Conservation (phyloP, 1,139 yeast species). For the Blastobotrys aristatus region DNA sequence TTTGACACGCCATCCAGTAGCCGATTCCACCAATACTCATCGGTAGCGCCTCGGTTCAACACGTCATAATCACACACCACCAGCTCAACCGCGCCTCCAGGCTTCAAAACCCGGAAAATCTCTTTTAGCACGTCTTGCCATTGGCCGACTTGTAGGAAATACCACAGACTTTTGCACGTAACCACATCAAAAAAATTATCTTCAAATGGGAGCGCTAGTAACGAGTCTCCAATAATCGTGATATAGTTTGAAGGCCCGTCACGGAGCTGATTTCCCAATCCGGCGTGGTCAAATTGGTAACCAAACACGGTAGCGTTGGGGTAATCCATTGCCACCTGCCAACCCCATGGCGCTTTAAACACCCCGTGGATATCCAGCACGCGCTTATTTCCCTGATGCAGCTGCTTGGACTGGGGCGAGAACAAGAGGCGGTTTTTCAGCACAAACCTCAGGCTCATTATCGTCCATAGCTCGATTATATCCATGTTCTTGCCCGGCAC, state of each 20-base stretch:
- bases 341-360: conserved; percentile 36
- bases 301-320: conserved; percentile 35
- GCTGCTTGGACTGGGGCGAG: conserved; percentile 17
- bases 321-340: conserved; percentile 39
- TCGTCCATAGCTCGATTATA: conserved; percentile 33
- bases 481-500: conserved; percentile 18
- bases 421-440: conserved; percentile 23
- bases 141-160: conserved; percentile 28
- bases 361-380: conserved; percentile 34
- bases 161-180: conserved; percentile 35
- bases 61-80: conserved; percentile 31
- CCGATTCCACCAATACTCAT: conserved; percentile 27
- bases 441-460: conserved; percentile 31
- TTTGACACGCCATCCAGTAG: conserved; percentile 26
- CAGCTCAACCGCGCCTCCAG: conserved; percentile 39
- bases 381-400: conserved; percentile 3
- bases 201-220: conserved; percentile 34
- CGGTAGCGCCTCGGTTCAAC: conserved; percentile 23
- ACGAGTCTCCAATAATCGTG: conserved; percentile 31
- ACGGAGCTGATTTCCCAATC: conserved; percentile 15
- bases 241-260: conserved; percentile 34
- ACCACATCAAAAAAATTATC: conserved; percentile 35
- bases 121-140: conserved; percentile 38
- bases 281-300: conserved; percentile 26
- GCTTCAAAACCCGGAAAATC: conserved; percentile 37